Conservation (phyloP, 164 flowering plant species). For the Euptelea pleiosperma region DNA sequence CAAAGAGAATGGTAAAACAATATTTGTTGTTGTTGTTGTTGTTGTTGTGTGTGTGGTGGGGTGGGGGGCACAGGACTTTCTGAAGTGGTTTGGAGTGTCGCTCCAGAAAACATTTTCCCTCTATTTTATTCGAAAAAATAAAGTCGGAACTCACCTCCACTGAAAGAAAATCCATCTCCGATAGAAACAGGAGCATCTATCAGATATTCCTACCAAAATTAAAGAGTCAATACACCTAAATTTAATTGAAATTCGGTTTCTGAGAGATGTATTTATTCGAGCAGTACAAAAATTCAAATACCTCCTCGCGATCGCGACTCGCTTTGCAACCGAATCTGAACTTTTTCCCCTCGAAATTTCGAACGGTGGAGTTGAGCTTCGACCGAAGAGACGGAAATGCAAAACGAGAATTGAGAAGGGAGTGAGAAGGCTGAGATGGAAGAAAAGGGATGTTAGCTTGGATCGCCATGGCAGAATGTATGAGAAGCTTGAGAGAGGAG, state of each 20-base stretch:
- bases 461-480: conserved; percentile 20
- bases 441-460: conserved; percentile 22
- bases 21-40: no score
- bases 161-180: conserved; percentile 95
- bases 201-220: conserved; percentile 49
- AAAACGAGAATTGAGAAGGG: conserved; percentile 4
- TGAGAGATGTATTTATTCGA: not conserved
- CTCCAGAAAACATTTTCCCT: no score
- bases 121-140: no score
- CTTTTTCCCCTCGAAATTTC: conserved; percentile 7
- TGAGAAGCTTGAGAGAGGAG: not conserved
- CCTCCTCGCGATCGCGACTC: conserved; percentile 30
- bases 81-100: no score
- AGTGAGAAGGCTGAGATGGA: conserved; percentile 10
- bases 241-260: not conserved
- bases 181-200: conserved; percentile 79
- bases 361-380: conserved; percentile 18
- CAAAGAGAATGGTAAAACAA: no score
- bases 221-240: not conserved
- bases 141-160: conserved; percentile 75
- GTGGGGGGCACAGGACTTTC: no score
- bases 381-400: not conserved
- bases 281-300: not conserved
- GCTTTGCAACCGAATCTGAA: conserved; percentile 26
- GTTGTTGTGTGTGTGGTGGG: no score